phyloP scores from a whole-genome alignment of 208 protist genomes.

The Acanthamoeba castellanii region DNA sequence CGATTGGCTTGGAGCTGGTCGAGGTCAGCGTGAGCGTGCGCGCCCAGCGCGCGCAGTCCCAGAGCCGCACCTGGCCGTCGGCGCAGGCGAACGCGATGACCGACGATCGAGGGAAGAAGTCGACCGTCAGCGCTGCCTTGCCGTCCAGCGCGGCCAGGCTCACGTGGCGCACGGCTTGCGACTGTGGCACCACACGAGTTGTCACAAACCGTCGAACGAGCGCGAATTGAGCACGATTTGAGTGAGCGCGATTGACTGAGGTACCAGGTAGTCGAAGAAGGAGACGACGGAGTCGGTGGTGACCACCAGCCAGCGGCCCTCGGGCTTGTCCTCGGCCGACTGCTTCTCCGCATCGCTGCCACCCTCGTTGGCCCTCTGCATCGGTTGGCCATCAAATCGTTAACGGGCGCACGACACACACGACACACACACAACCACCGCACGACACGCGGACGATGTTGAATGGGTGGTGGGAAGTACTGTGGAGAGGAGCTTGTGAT shows the following conservation, averaged over 20 bases:
- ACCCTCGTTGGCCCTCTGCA: neutral
- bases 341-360: neutral
- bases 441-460: neutral
- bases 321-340: neutral
- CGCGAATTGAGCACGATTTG: too few species aligned
- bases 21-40: constrained; percentile 34
- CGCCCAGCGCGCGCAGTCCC: constrained; percentile 17
- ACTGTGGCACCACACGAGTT: neutral
- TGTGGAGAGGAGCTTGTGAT: constrained; percentile 5
- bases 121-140: neutral
- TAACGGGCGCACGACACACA: too few species aligned
- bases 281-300: constrained; percentile 25
- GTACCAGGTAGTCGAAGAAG: constrained; percentile 60
- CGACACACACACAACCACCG: too few species aligned
- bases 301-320: constrained; percentile 9
- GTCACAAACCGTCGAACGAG: too few species aligned
- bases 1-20: constrained; percentile 48
- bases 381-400: neutral
- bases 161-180: constrained; percentile 41
- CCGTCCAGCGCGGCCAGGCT: constrained; percentile 31
- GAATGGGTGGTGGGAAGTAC: neutral
- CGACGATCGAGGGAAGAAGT: constrained; percentile 4
- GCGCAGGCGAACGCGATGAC: constrained; percentile 21
- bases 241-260: too few species aligned
- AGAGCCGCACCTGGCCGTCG: constrained; percentile 46